These are phyloP conservation scores for Yamadazyma sp. DNA, from an alignment of 1,139 yeast genomes.

Conservation along the genomic window DNA sequence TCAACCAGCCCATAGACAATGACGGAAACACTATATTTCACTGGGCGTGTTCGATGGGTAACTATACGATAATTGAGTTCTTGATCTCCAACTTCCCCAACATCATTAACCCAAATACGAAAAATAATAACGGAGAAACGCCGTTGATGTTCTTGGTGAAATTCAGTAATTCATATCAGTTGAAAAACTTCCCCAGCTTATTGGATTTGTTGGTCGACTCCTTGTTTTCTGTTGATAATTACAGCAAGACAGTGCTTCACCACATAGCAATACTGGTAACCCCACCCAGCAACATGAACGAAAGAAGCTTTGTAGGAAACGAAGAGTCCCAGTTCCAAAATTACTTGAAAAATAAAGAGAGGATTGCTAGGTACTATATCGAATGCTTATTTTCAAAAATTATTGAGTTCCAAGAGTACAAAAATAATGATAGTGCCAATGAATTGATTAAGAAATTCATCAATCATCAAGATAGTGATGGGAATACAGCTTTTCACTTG, in stretches of 20 bases:
- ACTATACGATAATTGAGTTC: constrained; percentile 69
- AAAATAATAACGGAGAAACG: constrained; percentile 76
- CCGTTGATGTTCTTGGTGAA: constrained; percentile 85
- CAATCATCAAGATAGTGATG: constrained; percentile 77
- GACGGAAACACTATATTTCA: constrained; percentile 92
- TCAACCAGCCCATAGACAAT: constrained; percentile 87
- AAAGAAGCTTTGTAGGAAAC: constrained; percentile 13
- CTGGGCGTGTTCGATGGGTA: constrained; percentile 94
- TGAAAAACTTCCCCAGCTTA: constrained; percentile 68
- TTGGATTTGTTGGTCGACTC: constrained; percentile 78
- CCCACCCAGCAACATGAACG: constrained; percentile 12
- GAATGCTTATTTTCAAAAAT: constrained; percentile 71
- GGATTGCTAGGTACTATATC: constrained; percentile 78
- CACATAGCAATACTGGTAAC: constrained; percentile 57
- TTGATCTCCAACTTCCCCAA: constrained; percentile 50
- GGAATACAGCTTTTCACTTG: constrained; percentile 86
- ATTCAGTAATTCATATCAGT: constrained; percentile 83
- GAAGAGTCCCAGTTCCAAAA: constrained; percentile 17
- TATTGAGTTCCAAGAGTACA: constrained; percentile 27
- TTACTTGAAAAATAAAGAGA: constrained; percentile 49
- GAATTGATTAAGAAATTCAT: constrained; percentile 62
- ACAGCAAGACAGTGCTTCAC: constrained; percentile 75
- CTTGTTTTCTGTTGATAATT: constrained; percentile 65
- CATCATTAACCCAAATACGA: constrained; percentile 60
- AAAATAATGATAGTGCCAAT: constrained; percentile 16